Percentiles rank a stretch among this genome's conserved stretches.
Evolutionary conservation across 2,329 filamentous ascomycete species (phyloP).

Genomic region (Coccinonectria pachysandricola): DNA sequence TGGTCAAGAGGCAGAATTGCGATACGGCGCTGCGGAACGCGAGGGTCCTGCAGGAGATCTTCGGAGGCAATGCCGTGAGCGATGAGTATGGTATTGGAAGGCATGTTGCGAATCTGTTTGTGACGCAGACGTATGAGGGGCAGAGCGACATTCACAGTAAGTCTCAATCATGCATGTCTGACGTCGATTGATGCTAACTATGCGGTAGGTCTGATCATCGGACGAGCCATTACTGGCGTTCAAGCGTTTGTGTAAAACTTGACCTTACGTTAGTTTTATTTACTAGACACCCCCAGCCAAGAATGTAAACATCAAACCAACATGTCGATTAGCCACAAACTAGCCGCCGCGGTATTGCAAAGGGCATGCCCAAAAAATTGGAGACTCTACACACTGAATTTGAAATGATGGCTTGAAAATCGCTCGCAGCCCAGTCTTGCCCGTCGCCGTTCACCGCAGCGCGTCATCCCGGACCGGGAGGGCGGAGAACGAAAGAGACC

Average conservation of each 20-base stretch:
- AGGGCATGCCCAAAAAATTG: no score
- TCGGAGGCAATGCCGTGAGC: conserved; percentile 95
- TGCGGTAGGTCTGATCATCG: conserved; percentile 53
- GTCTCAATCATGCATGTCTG: conserved; percentile 25
- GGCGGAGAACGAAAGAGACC: no score
- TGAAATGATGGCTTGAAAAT: no score
- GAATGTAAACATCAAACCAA: no score
- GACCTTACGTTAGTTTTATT: no score
- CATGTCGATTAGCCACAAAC: no score
- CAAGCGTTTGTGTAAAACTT: conserved; percentile 67
- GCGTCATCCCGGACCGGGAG: no score
- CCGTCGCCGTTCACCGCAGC: no score
- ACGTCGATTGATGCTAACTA: conserved; percentile 15
- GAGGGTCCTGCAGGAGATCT: conserved; percentile 80
- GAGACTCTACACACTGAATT: no score
- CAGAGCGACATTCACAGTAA: conserved; percentile 95
- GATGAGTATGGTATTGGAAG: conserved; percentile 94
- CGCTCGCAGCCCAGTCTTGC: no score
- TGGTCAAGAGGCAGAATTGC: conserved; percentile 98
- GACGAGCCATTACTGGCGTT: conserved; percentile 60
- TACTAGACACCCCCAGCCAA: no score
- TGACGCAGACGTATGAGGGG: conserved; percentile 96
- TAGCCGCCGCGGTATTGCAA: no score
- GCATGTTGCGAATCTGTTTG: conserved; percentile 92
- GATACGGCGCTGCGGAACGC: conserved; percentile 76